These are phyloP conservation scores for Tirmania nivea DNA, from an alignment of 495 filamentous ascomycete species.

Conservation along the genomic window DNA sequence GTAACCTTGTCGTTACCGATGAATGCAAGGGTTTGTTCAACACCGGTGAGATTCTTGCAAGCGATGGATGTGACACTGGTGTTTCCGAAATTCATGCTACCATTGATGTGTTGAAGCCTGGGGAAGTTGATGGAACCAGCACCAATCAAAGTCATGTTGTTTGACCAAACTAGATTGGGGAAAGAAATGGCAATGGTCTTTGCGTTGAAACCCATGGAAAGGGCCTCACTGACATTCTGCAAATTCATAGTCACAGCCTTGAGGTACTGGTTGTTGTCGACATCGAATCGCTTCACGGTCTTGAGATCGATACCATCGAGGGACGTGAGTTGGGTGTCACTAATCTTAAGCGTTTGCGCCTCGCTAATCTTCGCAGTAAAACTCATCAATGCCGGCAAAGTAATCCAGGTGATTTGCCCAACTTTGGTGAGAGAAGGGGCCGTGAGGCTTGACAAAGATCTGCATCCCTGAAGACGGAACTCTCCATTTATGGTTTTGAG, in stretches of 20 bases:
- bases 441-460: constrained; percentile 38
- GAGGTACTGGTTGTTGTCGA: constrained; percentile 64
- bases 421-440: constrained; percentile 42
- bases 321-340: constrained; percentile 56
- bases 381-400: constrained; percentile 47
- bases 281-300: constrained; percentile 37
- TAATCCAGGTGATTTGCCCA: constrained; percentile 42
- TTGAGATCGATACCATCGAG: constrained; percentile 60
- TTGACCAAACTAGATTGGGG: constrained; percentile 53
- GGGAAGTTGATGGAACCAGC: constrained; percentile 52
- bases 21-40: constrained; percentile 54
- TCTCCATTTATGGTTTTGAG: constrained; percentile 31
- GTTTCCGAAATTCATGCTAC: constrained; percentile 63
- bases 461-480: constrained; percentile 46
- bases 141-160: constrained; percentile 77
- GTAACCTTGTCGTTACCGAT: constrained; percentile 50
- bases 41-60: constrained; percentile 60
- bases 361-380: constrained; percentile 40
- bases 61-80: constrained; percentile 46
- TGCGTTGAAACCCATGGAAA: constrained; percentile 45
- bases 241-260: constrained; percentile 49
- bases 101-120: constrained; percentile 51
- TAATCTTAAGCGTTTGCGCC: constrained; percentile 45
- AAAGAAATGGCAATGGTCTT: constrained; percentile 36
- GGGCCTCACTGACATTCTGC: constrained; percentile 36